Conservation (phyloP, 768 basidiomycete genomes). For the Mycena indigotica region DNA sequence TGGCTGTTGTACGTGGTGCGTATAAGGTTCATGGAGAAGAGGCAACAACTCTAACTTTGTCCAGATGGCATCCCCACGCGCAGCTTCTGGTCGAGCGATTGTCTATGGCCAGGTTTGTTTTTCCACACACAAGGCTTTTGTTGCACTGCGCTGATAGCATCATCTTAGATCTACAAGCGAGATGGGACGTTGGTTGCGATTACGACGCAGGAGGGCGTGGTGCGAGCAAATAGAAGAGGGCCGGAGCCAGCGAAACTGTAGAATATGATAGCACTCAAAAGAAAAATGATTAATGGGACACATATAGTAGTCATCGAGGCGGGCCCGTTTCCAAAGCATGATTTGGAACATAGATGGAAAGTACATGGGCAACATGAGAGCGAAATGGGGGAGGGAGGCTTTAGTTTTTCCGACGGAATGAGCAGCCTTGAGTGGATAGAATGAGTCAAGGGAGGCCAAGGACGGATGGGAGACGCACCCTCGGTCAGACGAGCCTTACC, state of each 20-base stretch:
- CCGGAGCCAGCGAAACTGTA: constrained; percentile 31
- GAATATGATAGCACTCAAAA: constrained; percentile 22
- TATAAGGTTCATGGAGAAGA: constrained; percentile 17
- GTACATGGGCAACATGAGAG: too few species aligned
- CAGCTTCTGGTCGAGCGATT: constrained; percentile 66
- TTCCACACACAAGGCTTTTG: constrained; percentile 1
- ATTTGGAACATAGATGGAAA: not conserved
- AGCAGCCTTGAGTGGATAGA: constrained; percentile 66
- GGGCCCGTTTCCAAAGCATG: not conserved
- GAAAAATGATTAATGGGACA: constrained; percentile 6
- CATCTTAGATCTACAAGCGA: constrained; percentile 64
- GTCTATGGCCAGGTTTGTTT: constrained; percentile 67
- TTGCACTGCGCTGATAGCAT: not conserved
- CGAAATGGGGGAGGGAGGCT: constrained; percentile 24
- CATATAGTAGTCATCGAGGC: constrained; percentile 13
- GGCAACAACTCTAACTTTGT: not conserved
- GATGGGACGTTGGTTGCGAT: constrained; percentile 71
- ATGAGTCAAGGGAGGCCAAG: constrained; percentile 1
- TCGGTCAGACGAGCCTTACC: constrained; percentile 98
- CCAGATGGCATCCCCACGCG: constrained; percentile 66
- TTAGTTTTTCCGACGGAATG: constrained; percentile 97
- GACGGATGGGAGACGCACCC: constrained; percentile 56
- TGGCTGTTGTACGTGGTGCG: constrained; percentile 80
- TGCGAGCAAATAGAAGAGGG: constrained; percentile 58
- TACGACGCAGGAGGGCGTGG: constrained; percentile 78